Base-by-base conservation (phyloP, 768 basidiomycete genomes). In the Amanita molliuscula region DNA sequence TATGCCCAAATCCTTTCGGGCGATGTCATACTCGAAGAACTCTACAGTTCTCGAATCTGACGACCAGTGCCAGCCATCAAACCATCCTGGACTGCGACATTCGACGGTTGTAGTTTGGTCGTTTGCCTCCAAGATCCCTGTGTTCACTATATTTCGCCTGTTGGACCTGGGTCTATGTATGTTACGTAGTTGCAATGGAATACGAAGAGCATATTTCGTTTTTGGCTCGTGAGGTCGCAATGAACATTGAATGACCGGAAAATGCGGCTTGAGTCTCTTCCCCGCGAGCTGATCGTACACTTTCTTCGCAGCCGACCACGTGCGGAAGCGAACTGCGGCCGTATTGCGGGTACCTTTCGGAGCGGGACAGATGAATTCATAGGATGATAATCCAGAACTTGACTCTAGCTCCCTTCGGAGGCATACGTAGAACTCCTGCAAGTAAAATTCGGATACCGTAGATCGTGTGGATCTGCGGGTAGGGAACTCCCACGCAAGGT, bases 141-240 rank as follows among this genome's bases (percentile, higher is more conserved):
- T n/a, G 16, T 2, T 18, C 31, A 31, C 16, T 34, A 9, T 33
- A 31, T 16, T 13, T 34, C 21, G n/a, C n/a, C 10, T 33, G 7
- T 8, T 8, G 20, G 18, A 15, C 13, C 13, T 23, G 20, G 18
- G 16, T 46, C 28, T 20, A 21, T 81, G 78, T 3, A 75, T 73
- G 21, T 63, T 58, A 59, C 75, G 78, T 52, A 81, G 78, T 29
- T 67, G 69, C 9, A 53, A 46, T 0, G 76, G 67, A 35, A 81
- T 71, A 28, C 60, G 65, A 37, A 78, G 71, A 13, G 68, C 66
- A 60, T 80, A 82, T 46, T 72, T 63, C 53, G 76, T 28, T 44
- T 18, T 44, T 9, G 42, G 42, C n/a, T 44, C 42, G 10, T 44
- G 64, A 0, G 77, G 74, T 55, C 70, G 75, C 38, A 78, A 70